Evolutionary conservation across 805 yeast species (phyloP).

Genomic region (Yarrowia sp.): DNA sequence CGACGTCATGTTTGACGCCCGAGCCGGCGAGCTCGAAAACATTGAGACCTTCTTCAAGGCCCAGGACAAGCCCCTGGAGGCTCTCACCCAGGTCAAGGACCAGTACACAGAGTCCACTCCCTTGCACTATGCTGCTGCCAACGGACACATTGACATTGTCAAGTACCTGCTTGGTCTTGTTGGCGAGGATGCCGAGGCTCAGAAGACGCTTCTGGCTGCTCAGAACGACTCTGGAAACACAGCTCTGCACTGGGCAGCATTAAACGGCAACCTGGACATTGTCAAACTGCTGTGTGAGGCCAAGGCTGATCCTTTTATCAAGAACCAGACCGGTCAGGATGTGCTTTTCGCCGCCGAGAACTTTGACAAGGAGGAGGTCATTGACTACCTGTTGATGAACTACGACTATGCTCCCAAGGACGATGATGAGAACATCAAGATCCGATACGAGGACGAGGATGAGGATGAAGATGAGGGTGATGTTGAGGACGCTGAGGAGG

Average conservation of each 20-base stretch:
- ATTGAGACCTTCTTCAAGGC: conserved; percentile 58
- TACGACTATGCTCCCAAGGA: conserved; percentile 68
- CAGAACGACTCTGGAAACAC: conserved; percentile 86
- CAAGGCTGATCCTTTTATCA: conserved; percentile 78
- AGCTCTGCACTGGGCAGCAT: conserved; percentile 94
- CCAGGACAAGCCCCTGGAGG: conserved; percentile 39
- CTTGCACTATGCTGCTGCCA: conserved; percentile 93
- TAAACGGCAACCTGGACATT: conserved; percentile 75
- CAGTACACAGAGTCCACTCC: conserved; percentile 68
- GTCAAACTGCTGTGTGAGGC: conserved; percentile 70
- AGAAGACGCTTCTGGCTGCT: conserved; percentile 48
- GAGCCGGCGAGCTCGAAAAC: conserved; percentile 82
- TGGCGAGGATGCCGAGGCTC: conserved; percentile 14
- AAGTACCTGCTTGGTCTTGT: conserved; percentile 49
- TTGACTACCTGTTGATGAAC: conserved; percentile 69
- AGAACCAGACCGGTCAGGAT: conserved; percentile 76
- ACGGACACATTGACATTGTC: conserved; percentile 76
- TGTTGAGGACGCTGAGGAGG: conserved; percentile 29
- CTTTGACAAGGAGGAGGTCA: conserved; percentile 71
- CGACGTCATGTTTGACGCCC: conserved; percentile 74
- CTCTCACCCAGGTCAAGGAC: conserved; percentile 58
- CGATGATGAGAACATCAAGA: conserved; percentile 40
- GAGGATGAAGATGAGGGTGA: conserved; percentile 29
- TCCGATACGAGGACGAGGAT: conserved; percentile 37
- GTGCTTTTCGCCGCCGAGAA: conserved; percentile 85